These are phyloP conservation scores for Macrocybe gigantea DNA, from an alignment of 768 basidiomycete genomes.

Conservation along the genomic window DNA sequence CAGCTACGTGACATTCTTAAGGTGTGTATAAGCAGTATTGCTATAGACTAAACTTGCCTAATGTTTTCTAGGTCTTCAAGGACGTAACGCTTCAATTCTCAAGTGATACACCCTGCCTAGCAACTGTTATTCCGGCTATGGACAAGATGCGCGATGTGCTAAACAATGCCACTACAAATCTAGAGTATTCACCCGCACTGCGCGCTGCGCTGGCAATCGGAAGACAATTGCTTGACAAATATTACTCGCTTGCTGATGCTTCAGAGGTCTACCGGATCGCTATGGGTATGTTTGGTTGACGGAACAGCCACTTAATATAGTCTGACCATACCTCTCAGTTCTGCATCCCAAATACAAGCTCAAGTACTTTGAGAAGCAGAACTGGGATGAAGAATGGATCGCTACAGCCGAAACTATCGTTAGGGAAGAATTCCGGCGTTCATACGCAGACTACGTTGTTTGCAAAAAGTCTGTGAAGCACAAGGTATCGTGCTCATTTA, in stretches of 20 bases:
- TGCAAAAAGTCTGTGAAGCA: too few species aligned
- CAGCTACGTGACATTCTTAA: constrained; percentile 24
- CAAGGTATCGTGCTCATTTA: too few species aligned
- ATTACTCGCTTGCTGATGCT: constrained; percentile 22
- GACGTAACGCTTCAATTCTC: constrained; percentile 28
- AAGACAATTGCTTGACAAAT: constrained; percentile 7
- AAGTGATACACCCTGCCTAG: constrained; percentile 15
- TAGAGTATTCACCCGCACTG: constrained; percentile 5
- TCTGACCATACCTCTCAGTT: not conserved
- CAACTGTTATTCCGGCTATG: constrained; percentile 31
- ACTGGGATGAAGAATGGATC: not conserved
- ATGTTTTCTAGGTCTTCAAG: constrained; percentile 23
- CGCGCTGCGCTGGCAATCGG: not conserved
- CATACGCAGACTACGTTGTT: too few species aligned
- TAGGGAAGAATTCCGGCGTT: not conserved
- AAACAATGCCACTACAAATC: not conserved
- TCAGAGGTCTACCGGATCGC: constrained; percentile 25
- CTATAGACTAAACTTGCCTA: not conserved
- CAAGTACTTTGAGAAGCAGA: not conserved
- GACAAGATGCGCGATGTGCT: constrained; percentile 20
- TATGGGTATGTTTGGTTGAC: constrained; percentile 12
- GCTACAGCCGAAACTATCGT: not conserved
- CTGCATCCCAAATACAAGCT: not conserved
- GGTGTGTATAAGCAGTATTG: constrained; percentile 20
- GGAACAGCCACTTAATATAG: not conserved